Base-by-base conservation (phyloP, 2,329 filamentous ascomycete species). In the Iodosphaeria phyllophila region DNA sequence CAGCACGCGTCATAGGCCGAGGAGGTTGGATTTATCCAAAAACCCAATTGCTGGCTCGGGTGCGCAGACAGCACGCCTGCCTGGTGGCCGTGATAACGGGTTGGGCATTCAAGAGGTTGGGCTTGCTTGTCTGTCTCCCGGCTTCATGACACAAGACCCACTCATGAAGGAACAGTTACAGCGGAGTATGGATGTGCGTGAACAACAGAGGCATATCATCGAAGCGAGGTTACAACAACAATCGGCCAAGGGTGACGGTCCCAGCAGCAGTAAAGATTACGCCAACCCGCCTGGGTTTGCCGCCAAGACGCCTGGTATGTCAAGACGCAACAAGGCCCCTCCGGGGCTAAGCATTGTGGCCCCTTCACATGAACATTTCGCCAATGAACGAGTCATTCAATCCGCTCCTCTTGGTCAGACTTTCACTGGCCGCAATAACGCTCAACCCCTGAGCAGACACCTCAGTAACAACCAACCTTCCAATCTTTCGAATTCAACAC, bases 91-190 rank as follows among this genome's bases (percentile, higher is more conserved):
- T 37, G 80, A 91, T 22, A 68, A 74, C 21, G 68, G 74, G 13
- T 55, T 89, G 18, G 78, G 65, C 20, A 86, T 95, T 43, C 83
- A 92, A 40, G 82, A 93, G 50, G 78, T 95, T 14, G 89, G 89
- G 29, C 63, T 95, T 28, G 86, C 86, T 20, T 98, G 89, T 42
- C 60, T 98, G 28, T 95, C 89, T 3, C 89, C 89, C 0, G 89
- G 89, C 27, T 95, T 98, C 42, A 74, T 91, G 36, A 95, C 89
- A 10, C 79, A 95, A 40, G 83, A 98, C 49, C 86, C 89, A n/a
- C 67, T 77, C 12, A 91, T 93, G 82, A 75, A 89, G 44, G 82
- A 92, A 50, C 84, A 95, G 50, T 58, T 98, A 26, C 83, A 95
- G 51, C 72, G 86, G 37, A 95, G 89, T 50, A 70, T 93, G 50